Conservation (phyloP, 192 early-diverging fungal genomes). For the Backusella westeae region DNA sequence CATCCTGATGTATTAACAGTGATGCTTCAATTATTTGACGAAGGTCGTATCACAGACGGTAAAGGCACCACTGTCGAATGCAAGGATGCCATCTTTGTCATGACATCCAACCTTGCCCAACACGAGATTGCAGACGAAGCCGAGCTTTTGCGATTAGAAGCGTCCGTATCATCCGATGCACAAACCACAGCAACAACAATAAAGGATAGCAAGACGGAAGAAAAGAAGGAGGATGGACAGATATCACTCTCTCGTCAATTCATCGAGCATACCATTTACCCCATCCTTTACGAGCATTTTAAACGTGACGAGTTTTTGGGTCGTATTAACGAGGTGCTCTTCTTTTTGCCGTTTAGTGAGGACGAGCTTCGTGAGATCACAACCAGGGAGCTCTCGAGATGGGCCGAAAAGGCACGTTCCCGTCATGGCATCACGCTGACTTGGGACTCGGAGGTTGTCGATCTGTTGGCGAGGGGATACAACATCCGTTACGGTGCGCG, state of each 20-base stretch:
- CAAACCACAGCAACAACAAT: constrained; percentile 15
- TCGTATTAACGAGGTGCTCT: constrained; percentile 46
- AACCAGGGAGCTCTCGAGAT: constrained; percentile 31
- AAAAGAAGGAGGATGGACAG: constrained; percentile 21
- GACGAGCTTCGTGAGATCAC: constrained; percentile 36
- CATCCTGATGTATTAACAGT: constrained; percentile 45
- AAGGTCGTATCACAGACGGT: constrained; percentile 45
- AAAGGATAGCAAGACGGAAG: neutral
- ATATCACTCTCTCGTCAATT: constrained; percentile 38
- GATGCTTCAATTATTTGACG: constrained; percentile 46
- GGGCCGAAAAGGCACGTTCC: constrained; percentile 39
- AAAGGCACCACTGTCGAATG: constrained; percentile 45
- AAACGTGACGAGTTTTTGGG: constrained; percentile 44
- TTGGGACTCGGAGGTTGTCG: constrained; percentile 40
- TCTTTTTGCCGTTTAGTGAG: constrained; percentile 42
- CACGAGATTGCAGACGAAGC: constrained; percentile 48
- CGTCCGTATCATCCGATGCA: constrained; percentile 28
- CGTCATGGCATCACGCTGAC: constrained; percentile 42
- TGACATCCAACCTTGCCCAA: constrained; percentile 47
- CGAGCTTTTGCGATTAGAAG: constrained; percentile 39
- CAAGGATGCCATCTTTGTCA: constrained; percentile 47
- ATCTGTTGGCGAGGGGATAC: constrained; percentile 33
- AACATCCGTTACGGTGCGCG: constrained; percentile 47
- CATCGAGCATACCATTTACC: constrained; percentile 42
- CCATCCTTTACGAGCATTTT: constrained; percentile 45